Percentiles rank a stretch among this genome's conserved stretches.
phyloP scores from a whole-genome alignment of 208 protist species.

The Phytomonas francai region DNA sequence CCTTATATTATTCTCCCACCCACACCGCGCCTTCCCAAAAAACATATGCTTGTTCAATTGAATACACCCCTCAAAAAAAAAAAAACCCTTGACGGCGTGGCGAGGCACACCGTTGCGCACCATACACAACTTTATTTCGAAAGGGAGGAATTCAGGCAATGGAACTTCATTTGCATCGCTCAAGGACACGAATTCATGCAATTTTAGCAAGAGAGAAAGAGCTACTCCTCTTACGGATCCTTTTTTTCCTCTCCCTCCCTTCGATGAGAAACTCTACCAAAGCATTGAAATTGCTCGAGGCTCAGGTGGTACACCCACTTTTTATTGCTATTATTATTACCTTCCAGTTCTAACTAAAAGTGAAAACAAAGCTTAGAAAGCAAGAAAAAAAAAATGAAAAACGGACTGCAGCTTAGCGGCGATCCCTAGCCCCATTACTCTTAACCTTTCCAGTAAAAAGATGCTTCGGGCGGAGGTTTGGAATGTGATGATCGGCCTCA shows the following conservation, averaged over 20 bases:
- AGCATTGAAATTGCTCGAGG: not conserved
- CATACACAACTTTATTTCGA: not conserved
- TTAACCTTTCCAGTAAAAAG: slow-evolving; percentile 98
- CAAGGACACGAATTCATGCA: not conserved
- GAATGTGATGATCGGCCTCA: slow-evolving; percentile 94
- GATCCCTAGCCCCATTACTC: slow-evolving; percentile 77
- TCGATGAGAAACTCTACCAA: not conserved
- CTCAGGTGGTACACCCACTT: not conserved
- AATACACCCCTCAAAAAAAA: not conserved
- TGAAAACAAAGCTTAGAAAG: slow-evolving; percentile 4
- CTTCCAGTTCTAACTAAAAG: not conserved
- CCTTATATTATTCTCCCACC: not conserved
- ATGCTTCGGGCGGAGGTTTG: slow-evolving; percentile 95
- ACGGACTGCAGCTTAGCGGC: slow-evolving; percentile 38
- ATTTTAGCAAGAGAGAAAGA: not conserved
- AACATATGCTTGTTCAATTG: not conserved
- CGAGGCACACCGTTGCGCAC: not conserved
- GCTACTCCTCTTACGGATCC: not conserved
- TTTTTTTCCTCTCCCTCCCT: not conserved
- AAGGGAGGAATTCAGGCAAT: not conserved
- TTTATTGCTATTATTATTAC: slow-evolving; percentile 8
- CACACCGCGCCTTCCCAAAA: too few species aligned
- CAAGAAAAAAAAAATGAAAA: slow-evolving; percentile 8
- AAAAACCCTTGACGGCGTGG: not conserved
- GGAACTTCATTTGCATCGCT: not conserved